Evolutionary conservation across 345 rosid genomes (phyloP).

Genomic region (Salix exigua): DNA sequence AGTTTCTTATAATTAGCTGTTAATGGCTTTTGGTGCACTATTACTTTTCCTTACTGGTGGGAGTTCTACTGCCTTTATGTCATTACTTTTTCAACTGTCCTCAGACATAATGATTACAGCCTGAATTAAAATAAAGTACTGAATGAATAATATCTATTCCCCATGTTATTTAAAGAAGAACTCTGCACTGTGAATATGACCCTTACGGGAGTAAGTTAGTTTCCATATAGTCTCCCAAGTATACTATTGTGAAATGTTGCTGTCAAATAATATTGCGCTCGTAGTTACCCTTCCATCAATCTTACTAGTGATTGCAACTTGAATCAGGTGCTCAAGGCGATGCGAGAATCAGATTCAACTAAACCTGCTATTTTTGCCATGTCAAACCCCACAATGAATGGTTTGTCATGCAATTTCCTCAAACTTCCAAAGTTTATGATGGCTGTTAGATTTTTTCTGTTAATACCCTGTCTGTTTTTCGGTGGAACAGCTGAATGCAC

Average conservation of each 20-base stretch:
- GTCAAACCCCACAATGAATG: constrained; percentile 96
- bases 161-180: background rate
- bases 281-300: background rate
- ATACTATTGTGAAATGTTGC: background rate
- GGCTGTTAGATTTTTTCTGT: constrained; percentile 13
- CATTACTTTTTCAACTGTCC: background rate
- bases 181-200: background rate
- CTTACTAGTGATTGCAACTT: constrained; percentile 15
- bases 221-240: background rate
- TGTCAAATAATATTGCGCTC: background rate
- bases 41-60: background rate
- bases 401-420: constrained; percentile 35
- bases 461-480: constrained; percentile 14
- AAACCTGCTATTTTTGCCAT: constrained; percentile 96
- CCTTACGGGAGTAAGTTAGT: background rate
- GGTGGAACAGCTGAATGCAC: constrained; percentile 83
- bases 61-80: background rate
- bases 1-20: no score
- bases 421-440: constrained; percentile 5
- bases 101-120: background rate
- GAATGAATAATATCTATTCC: background rate
- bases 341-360: constrained; percentile 73
- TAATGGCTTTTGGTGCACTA: background rate
- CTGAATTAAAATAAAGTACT: background rate
- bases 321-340: constrained; percentile 83